Conservation (phyloP, 352 stramenopile genomes). For the Thraustochytrium sp. region DNA sequence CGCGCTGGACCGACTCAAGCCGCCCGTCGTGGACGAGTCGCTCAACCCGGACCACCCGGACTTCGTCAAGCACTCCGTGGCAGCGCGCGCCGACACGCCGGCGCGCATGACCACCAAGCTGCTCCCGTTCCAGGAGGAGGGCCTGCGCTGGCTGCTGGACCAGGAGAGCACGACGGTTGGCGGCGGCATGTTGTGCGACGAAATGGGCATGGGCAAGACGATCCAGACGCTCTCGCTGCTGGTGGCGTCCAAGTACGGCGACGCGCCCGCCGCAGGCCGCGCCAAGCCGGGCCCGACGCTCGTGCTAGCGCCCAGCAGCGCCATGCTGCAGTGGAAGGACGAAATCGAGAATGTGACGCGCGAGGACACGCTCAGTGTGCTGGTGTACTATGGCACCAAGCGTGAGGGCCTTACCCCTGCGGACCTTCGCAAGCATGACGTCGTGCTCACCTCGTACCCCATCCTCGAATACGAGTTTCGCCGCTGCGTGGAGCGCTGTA, state of each 20-base stretch:
- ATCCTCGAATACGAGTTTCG: conserved; percentile 86
- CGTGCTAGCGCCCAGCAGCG: not conserved
- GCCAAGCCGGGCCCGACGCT: conserved; percentile 4
- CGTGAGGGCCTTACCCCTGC: conserved; percentile 56
- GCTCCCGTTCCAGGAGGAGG: conserved; percentile 98
- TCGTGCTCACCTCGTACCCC: conserved; percentile 98
- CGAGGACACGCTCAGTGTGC: conserved; percentile 77
- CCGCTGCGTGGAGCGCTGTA: conserved; percentile 71
- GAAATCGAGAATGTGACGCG: conserved; percentile 87
- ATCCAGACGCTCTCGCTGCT: conserved; percentile 45
- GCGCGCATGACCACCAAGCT: conserved; percentile 72
- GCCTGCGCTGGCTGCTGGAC: conserved; percentile 85
- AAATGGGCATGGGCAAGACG: conserved; percentile 83
- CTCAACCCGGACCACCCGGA: conserved; percentile 17
- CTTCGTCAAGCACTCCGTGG: conserved; percentile 7
- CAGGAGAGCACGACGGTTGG: conserved; percentile 82
- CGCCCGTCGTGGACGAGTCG: not conserved
- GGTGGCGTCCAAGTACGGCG: not conserved
- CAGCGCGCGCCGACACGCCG: conserved; percentile 50
- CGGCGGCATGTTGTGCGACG: conserved; percentile 93
- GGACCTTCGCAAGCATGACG: conserved; percentile 87
- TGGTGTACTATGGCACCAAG: conserved; percentile 92
- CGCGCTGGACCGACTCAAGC: not conserved
- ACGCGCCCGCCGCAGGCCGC: not conserved
- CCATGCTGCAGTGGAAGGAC: conserved; percentile 62